Conservation (phyloP, 805 yeast genomes). For the Huiozyma naganishii region DNA sequence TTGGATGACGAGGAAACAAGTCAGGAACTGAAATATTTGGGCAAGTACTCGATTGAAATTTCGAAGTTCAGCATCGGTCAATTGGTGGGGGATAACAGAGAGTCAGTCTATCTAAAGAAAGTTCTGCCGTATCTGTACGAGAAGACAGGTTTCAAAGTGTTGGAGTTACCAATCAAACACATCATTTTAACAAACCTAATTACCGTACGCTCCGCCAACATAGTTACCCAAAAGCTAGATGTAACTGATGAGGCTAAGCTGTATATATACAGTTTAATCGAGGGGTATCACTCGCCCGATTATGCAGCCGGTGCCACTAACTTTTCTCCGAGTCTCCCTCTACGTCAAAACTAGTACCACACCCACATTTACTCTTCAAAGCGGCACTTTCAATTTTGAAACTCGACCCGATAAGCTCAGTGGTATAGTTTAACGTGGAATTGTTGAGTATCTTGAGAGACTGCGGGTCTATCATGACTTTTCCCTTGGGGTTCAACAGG, state of each 20-base stretch:
- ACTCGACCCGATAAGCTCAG: conserved; percentile 89
- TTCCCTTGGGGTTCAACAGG: conserved; percentile 49
- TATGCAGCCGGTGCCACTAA: background rate
- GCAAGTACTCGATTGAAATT: conserved; percentile 16
- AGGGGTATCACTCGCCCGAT: background rate
- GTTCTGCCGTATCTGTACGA: conserved; percentile 16
- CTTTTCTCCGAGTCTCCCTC: background rate
- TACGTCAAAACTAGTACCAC: conserved; percentile 71
- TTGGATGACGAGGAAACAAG: background rate
- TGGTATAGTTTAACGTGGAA: conserved; percentile 77
- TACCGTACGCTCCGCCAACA: conserved; percentile 1
- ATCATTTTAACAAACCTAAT: conserved; percentile 2
- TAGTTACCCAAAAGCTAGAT: background rate
- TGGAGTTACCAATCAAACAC: conserved; percentile 12
- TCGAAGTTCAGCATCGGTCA: conserved; percentile 15
- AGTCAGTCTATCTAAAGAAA: conserved; percentile 6
- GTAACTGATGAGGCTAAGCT: background rate
- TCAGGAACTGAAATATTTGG: background rate
- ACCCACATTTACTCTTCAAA: conserved; percentile 73
- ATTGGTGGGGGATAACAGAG: conserved; percentile 5
- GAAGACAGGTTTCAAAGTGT: conserved; percentile 23
- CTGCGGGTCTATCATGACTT: conserved; percentile 66
- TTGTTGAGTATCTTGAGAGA: conserved; percentile 79
- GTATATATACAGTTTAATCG: background rate
- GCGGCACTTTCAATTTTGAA: conserved; percentile 89